Evolutionary conservation across 2,329 filamentous ascomycete genomes (phyloP).

Genomic region (Phialophora expanda): DNA sequence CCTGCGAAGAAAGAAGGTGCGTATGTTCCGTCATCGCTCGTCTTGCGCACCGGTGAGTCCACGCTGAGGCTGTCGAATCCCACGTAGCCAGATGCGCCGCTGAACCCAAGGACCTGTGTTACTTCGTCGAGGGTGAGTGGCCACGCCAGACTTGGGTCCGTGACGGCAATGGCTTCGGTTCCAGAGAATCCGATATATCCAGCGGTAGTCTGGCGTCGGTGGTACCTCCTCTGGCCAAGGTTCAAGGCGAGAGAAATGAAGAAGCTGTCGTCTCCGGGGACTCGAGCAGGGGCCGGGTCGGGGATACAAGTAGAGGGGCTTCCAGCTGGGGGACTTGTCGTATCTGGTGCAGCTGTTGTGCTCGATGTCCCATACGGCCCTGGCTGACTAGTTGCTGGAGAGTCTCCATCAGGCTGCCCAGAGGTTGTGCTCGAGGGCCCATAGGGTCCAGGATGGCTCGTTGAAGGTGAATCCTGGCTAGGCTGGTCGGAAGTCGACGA

Average conservation of each 20-base stretch:
- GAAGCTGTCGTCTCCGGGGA: slow-evolving; percentile 19
- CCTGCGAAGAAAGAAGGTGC: slow-evolving; percentile 9
- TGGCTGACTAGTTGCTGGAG: not conserved
- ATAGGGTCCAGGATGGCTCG: not conserved
- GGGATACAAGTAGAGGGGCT: not conserved
- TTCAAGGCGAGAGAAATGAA: slow-evolving; percentile 1
- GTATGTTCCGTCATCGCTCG: slow-evolving; percentile 18
- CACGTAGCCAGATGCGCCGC: slow-evolving; percentile 13
- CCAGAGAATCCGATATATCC: slow-evolving; percentile 23
- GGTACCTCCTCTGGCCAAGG: not conserved
- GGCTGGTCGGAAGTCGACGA: not conserved
- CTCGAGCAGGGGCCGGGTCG: slow-evolving; percentile 11
- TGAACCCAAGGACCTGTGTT: slow-evolving; percentile 18
- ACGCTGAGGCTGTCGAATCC: slow-evolving; percentile 18
- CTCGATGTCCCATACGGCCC: not conserved
- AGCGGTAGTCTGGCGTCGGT: slow-evolving; percentile 11
- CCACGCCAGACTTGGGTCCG: slow-evolving; percentile 15
- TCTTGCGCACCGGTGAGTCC: slow-evolving; percentile 10
- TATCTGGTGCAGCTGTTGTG: not conserved
- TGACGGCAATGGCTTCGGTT: slow-evolving; percentile 20
- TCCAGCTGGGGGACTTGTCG: not conserved
- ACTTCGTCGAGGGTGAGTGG: not conserved
- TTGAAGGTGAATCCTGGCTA: not conserved
- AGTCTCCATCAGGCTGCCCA: too few relatives aligned
- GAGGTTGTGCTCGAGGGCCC: not conserved